A percentile compares a stretch with the other conserved stretches of the same genome.
phyloP scores from a whole-genome alignment of 495 filamentous ascomycete genomes.

The Penicillium waksmanii region DNA sequence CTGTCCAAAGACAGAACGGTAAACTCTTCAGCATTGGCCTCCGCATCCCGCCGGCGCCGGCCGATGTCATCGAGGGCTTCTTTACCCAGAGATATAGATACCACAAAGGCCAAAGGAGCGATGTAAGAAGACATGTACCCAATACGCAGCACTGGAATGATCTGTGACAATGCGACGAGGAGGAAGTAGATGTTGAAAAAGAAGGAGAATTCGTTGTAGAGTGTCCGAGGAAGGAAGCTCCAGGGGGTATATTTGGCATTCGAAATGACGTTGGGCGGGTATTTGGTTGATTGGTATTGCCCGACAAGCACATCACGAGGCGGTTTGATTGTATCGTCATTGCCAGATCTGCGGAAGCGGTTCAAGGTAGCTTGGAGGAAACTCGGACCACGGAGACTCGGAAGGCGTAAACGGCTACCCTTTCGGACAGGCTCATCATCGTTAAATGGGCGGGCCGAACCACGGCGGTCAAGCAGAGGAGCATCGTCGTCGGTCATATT shows the following conservation, averaged over 20 bases:
- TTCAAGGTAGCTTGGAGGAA: constrained; percentile 27
- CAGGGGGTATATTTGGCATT: constrained; percentile 98
- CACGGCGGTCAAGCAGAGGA: constrained; percentile 58
- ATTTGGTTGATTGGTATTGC: constrained; percentile 46
- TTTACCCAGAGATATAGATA: constrained; percentile 89
- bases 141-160: constrained; percentile 84
- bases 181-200: constrained; percentile 99
- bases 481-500: constrained; percentile 63
- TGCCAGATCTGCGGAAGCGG: constrained; percentile 17
- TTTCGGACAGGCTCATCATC: constrained; percentile 35
- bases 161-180: constrained; percentile 90
- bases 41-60: constrained; percentile 80
- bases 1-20: constrained; percentile 70
- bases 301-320: constrained; percentile 50
- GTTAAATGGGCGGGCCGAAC: constrained; percentile 34
- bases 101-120: constrained; percentile 88
- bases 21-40: constrained; percentile 93
- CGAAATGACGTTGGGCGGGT: constrained; percentile 77
- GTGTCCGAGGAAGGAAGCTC: constrained; percentile 89
- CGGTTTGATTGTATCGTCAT: constrained; percentile 34
- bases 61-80: constrained; percentile 95
- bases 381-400: constrained; percentile 31
- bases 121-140: constrained; percentile 95
- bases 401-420: constrained; percentile 33
- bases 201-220: constrained; percentile 99